These are phyloP conservation scores for Auxenochlorella protothecoides DNA, from an alignment of 139 green algal species.

Conservation along the genomic window DNA sequence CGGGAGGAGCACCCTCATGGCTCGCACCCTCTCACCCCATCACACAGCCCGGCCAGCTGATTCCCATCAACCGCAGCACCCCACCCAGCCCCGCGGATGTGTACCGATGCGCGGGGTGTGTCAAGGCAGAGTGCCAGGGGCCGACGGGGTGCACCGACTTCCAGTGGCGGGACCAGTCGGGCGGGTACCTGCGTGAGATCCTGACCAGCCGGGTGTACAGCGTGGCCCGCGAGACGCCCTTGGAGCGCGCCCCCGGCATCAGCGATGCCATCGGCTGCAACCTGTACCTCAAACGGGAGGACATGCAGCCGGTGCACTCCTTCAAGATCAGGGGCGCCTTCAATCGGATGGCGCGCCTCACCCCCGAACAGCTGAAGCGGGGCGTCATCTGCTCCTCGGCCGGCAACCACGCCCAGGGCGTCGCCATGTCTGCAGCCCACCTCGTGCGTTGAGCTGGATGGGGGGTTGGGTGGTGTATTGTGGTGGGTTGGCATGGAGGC, in stretches of 20 bases:
- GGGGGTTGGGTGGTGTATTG: neutral
- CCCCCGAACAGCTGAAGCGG: conserved; percentile 45
- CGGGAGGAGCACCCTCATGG: too few species aligned
- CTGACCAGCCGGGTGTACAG: conserved; percentile 84
- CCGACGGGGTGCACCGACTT: conserved; percentile 39
- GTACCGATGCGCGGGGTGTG: conserved; percentile 58
- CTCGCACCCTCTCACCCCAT: too few species aligned
- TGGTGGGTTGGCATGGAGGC: neutral
- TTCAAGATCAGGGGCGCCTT: conserved; percentile 93
- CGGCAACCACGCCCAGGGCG: conserved; percentile 95
- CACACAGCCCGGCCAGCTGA: conserved; percentile 13
- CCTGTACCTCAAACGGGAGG: conserved; percentile 78
- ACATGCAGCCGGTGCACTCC: conserved; percentile 87
- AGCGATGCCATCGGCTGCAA: conserved; percentile 47
- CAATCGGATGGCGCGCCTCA: conserved; percentile 86
- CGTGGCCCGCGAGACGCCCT: conserved; percentile 69
- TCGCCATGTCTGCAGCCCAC: conserved; percentile 63
- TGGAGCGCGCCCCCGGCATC: conserved; percentile 62
- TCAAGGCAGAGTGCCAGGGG: conserved; percentile 39
- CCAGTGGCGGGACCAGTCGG: conserved; percentile 36
- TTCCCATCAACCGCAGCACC: conserved; percentile 25
- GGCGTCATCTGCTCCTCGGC: conserved; percentile 88
- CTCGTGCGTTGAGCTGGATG: conserved; percentile 37
- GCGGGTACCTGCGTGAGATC: conserved; percentile 71
- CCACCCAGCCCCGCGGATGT: conserved; percentile 25